Conservation (phyloP, 257 asterid genomes). For the Petunia secreta region DNA sequence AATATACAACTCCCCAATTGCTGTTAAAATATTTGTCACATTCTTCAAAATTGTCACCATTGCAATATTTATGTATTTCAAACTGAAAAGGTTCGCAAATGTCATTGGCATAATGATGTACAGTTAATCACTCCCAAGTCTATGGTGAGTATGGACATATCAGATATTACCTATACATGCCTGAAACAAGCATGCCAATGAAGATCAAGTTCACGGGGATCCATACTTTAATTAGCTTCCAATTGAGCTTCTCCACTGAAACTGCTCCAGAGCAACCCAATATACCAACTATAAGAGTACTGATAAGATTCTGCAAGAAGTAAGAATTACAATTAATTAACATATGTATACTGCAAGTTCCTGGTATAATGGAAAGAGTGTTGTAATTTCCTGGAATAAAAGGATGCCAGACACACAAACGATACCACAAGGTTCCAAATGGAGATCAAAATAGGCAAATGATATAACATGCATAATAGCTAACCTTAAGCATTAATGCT, state of each 20-base stretch:
- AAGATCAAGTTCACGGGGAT: constrained; percentile 53
- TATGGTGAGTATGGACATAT: not conserved
- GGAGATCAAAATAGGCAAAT: constrained; percentile 16
- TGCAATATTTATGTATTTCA: constrained; percentile 57
- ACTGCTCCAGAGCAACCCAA: constrained; percentile 52
- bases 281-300: constrained; percentile 42
- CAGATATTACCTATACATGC: constrained; percentile 53
- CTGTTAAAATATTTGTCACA: constrained; percentile 57
- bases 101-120: constrained; percentile 24
- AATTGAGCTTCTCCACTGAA: constrained; percentile 46
- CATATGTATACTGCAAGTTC: not conserved
- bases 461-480: not conserved
- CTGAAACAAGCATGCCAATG: constrained; percentile 57
- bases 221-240: constrained; percentile 54
- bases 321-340: not conserved
- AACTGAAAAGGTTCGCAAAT: constrained; percentile 45
- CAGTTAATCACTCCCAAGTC: not conserved
- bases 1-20: constrained; percentile 50
- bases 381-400: not conserved
- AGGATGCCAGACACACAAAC: constrained; percentile 11
- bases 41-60: constrained; percentile 66
- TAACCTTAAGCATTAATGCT: not conserved
- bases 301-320: constrained; percentile 49
- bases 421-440: not conserved
- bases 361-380: not conserved